Conservation (phyloP, 2,329 filamentous ascomycete species). For the Diplocarpon mali region DNA sequence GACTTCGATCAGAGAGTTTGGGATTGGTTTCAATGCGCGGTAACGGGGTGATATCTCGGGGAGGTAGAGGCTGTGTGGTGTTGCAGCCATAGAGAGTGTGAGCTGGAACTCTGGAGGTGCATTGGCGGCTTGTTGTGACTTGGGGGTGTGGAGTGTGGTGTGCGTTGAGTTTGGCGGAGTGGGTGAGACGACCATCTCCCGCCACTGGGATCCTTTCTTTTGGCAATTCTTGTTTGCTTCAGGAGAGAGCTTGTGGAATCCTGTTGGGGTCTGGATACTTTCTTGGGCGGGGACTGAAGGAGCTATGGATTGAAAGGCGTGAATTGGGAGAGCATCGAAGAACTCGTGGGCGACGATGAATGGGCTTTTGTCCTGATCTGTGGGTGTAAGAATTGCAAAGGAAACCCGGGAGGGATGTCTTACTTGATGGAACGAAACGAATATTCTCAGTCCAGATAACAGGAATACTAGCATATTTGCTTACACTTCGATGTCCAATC, state of each 20-base stretch:
- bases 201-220: conserved; percentile 52
- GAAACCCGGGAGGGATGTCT: neutral
- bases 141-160: conserved; percentile 42
- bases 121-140: conserved; percentile 36
- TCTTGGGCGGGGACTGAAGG: conserved; percentile 29
- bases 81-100: conserved; percentile 61
- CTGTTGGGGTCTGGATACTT: conserved; percentile 32
- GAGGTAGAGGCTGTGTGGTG: conserved; percentile 74
- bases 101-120: conserved; percentile 76
- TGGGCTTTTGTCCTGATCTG: conserved; percentile 60
- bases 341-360: conserved; percentile 98
- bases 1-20: conserved; percentile 71
- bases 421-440: conserved; percentile 14
- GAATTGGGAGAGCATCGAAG: conserved; percentile 94
- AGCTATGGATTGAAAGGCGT: conserved; percentile 75
- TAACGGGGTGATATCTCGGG: conserved; percentile 76
- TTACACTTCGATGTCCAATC: conserved; percentile 60
- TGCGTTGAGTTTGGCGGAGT: conserved; percentile 46
- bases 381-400: conserved; percentile 1
- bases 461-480: conserved; percentile 64
- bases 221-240: conserved; percentile 15
- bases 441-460: conserved; percentile 76
- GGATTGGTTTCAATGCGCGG: conserved; percentile 54
- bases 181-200: conserved; percentile 68
- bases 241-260: conserved; percentile 30